These are phyloP conservation scores for Alternaria novae-zelandiae DNA, from an alignment of 2,329 filamentous ascomycete genomes.

Conservation along the genomic window DNA sequence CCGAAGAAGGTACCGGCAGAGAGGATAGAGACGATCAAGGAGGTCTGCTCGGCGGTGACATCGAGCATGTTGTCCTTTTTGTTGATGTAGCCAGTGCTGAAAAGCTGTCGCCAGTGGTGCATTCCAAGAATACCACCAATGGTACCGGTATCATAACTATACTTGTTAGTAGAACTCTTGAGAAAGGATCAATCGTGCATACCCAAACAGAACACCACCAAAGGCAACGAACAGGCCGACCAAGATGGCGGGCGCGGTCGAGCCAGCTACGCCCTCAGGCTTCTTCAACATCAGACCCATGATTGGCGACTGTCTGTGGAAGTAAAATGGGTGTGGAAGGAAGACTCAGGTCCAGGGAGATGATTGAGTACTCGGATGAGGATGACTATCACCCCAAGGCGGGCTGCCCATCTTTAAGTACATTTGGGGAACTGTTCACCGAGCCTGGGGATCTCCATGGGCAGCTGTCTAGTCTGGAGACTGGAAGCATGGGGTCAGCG, in stretches of 20 bases:
- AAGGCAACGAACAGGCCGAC: constrained; percentile 55
- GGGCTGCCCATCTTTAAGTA: constrained; percentile 30
- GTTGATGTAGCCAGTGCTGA: constrained; percentile 53
- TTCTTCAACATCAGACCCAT: constrained; percentile 61
- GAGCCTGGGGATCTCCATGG: constrained; percentile 29
- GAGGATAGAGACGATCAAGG: constrained; percentile 80
- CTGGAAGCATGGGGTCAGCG: constrained; percentile 29
- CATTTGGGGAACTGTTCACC: constrained; percentile 18
- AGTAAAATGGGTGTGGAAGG: constrained; percentile 3
- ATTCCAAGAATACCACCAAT: constrained; percentile 72
- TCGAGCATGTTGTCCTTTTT: constrained; percentile 48
- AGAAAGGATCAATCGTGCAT: constrained; percentile 10
- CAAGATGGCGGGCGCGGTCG: constrained; percentile 45
- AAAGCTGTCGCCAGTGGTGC: constrained; percentile 69
- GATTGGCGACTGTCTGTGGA: constrained; percentile 17
- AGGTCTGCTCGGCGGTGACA: constrained; percentile 61
- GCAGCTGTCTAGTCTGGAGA: constrained; percentile 25
- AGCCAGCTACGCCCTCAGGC: constrained; percentile 75
- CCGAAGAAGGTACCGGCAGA: constrained; percentile 82
- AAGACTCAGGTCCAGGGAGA: constrained; percentile 5
- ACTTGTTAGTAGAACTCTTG: constrained; percentile 10
- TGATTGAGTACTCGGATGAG: constrained; percentile 13
- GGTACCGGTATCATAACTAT: constrained; percentile 49
- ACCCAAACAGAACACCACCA: constrained; percentile 53
- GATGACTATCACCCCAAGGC: constrained; percentile 4